Conservation (phyloP, 345 rosid genomes). For the Eucalyptus dawsonii region DNA sequence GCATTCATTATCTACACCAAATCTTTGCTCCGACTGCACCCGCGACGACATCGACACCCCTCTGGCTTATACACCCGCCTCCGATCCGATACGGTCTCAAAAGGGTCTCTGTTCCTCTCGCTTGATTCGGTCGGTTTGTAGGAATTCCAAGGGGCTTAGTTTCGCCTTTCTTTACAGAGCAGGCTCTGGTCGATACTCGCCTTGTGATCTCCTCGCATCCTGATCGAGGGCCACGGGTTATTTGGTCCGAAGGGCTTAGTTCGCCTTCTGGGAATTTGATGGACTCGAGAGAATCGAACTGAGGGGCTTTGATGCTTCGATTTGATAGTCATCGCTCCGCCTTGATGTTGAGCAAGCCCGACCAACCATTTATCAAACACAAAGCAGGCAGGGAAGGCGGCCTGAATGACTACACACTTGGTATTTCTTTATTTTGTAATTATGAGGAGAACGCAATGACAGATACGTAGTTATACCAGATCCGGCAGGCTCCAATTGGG, state of each 20-base stretch:
- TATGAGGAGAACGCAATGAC: not conserved
- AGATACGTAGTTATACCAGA: not conserved
- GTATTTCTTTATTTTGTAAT: not conserved
- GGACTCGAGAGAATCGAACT: not conserved
- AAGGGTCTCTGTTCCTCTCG: not conserved
- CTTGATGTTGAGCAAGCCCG: not conserved
- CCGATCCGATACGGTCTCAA: not conserved
- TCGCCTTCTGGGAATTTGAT: not conserved
- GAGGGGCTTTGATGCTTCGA: not conserved
- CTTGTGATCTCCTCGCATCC: not conserved
- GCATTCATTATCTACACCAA: not conserved
- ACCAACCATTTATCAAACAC: not conserved
- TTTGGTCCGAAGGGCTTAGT: not conserved
- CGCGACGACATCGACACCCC: not conserved
- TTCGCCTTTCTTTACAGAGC: no score
- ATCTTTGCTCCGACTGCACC: not conserved
- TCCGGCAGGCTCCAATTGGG: not conserved
- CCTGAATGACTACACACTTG: not conserved
- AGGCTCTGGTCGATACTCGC: no score
- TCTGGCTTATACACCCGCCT: not conserved
- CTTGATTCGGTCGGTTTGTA: not conserved
- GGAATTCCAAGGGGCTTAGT: not conserved
- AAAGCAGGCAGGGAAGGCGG: not conserved
- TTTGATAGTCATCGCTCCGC: not conserved
- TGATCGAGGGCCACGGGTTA: not conserved